Conservation (phyloP, 805 yeast species). For the Cyberlindnera misumaiensis region DNA sequence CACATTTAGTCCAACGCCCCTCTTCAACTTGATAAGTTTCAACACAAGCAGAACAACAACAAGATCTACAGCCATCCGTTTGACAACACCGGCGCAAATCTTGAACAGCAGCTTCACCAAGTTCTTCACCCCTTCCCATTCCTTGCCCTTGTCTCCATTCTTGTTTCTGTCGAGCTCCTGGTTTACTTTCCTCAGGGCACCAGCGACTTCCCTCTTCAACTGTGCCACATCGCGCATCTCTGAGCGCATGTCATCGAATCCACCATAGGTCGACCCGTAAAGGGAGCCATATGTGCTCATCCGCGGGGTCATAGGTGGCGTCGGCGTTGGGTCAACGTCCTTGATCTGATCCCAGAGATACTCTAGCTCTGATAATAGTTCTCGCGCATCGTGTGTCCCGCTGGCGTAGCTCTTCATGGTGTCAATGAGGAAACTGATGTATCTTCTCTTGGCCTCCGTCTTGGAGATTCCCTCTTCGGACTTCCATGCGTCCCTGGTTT, state of each 20-base stretch:
- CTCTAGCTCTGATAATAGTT: constrained; percentile 60
- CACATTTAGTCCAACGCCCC: constrained; percentile 14
- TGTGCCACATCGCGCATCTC: constrained; percentile 14
- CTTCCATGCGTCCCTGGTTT: constrained; percentile 68
- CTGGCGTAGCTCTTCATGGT: constrained; percentile 68
- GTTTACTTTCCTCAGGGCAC: constrained; percentile 19
- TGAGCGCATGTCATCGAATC: constrained; percentile 6
- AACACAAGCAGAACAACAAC: constrained; percentile 14
- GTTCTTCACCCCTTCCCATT: constrained; percentile 11
- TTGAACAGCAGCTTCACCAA: constrained; percentile 4
- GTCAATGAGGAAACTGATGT: constrained; percentile 60
- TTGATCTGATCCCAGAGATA: constrained; percentile 69
- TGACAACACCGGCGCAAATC: constrained; percentile 8
- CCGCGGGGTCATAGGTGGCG: constrained; percentile 15
- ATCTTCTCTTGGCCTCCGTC: constrained; percentile 68
- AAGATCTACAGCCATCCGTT: constrained; percentile 15
- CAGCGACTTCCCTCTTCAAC: constrained; percentile 21
- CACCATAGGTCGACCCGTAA: constrained; percentile 9
- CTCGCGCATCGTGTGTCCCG: constrained; percentile 60
- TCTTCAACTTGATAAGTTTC: constrained; percentile 17
- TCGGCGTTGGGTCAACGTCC: constrained; percentile 28
- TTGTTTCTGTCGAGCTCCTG: constrained; percentile 17
- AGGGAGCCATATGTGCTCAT: constrained; percentile 6
- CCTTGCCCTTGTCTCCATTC: constrained; percentile 5
- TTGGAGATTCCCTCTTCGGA: constrained; percentile 58